Percentiles rank a stretch among this genome's conserved stretches.
Evolutionary conservation across 768 basidiomycete genomes (phyloP).

Genomic region (Panaeolus cyanescens): DNA sequence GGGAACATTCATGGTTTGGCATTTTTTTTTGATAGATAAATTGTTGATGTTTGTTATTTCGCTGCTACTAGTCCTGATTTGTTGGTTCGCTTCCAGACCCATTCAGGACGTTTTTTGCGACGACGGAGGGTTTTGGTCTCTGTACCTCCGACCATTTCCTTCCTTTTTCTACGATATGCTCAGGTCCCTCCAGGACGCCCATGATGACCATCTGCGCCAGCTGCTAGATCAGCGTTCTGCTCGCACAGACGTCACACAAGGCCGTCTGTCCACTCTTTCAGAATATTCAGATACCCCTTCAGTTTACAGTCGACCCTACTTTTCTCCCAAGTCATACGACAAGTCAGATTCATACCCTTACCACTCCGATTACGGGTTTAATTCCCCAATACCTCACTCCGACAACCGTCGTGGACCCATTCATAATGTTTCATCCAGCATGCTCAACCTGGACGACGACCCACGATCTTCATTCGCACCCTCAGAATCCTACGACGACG

Average conservation of each 20-base stretch:
- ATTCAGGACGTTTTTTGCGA: conserved; percentile 12
- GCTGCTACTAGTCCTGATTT: conserved; percentile 13
- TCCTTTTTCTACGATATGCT: conserved; percentile 34
- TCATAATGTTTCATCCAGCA: conserved; percentile 50
- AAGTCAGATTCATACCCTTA: conserved; percentile 25
- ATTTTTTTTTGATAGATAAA: conserved; percentile 7
- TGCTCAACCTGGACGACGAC: conserved; percentile 62
- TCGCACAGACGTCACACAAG: conserved; percentile 44
- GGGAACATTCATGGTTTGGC: conserved; percentile 1
- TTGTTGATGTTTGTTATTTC: conserved; percentile 24
- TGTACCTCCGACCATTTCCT: conserved; percentile 8
- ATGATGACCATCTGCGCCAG: conserved; percentile 48
- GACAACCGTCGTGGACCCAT: conserved; percentile 36
- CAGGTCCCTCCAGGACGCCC: conserved; percentile 38
- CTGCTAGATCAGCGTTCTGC: conserved; percentile 57
- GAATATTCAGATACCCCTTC: conserved; percentile 70
- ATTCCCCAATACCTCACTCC: conserved; percentile 23
- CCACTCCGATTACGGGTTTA: conserved; percentile 25
- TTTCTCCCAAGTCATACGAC: conserved; percentile 50
- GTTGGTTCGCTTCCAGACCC: conserved; percentile 9
- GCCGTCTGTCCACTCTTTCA: conserved; percentile 55
- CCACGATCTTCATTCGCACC: conserved; percentile 34
- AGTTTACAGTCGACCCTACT: conserved; percentile 62
- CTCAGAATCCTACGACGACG: conserved; percentile 29
- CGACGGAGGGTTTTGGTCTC: conserved; percentile 6